A percentile compares a stretch with the other conserved stretches of the same genome.
These are phyloP conservation scores for Dryas octopetala DNA, from an alignment of 306 rosid genomes.

Conservation along the genomic window DNA sequence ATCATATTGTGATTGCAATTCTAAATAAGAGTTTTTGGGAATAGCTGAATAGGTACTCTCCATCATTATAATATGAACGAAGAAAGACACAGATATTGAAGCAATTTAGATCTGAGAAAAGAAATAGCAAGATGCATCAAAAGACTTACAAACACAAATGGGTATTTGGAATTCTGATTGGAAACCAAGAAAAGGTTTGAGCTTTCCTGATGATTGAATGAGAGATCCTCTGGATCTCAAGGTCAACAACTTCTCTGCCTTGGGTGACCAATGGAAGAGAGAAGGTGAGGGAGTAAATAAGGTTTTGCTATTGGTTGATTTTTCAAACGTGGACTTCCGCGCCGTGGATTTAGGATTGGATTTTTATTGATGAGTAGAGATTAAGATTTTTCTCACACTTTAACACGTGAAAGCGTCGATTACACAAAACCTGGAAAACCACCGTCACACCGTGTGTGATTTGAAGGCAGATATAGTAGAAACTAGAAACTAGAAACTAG, in stretches of 20 bases:
- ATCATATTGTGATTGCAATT: constrained; percentile 59
- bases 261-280: neutral
- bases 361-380: neutral
- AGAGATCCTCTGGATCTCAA: constrained; percentile 45
- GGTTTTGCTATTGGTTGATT: neutral
- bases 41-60: constrained; percentile 56
- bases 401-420: too few relatives aligned
- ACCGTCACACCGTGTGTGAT: too few relatives aligned
- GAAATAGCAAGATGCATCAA: constrained; percentile 11
- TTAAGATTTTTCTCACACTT: too few relatives aligned
- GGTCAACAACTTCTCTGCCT: constrained; percentile 44
- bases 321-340: constrained; percentile 24
- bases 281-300: neutral
- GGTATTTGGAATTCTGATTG: neutral
- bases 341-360: constrained; percentile 15
- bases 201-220: neutral
- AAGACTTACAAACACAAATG: constrained; percentile 33
- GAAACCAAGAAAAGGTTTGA: neutral
- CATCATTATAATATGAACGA: constrained; percentile 32
- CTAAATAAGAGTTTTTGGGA: constrained; percentile 56
- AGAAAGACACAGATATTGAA: neutral
- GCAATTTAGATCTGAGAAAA: constrained; percentile 33
- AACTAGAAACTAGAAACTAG: too few relatives aligned
- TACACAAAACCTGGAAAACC: too few relatives aligned
- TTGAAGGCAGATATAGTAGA: too few relatives aligned